Conservation (phyloP, 2,329 filamentous ascomycete species). For the Magnaporthales sp. region DNA sequence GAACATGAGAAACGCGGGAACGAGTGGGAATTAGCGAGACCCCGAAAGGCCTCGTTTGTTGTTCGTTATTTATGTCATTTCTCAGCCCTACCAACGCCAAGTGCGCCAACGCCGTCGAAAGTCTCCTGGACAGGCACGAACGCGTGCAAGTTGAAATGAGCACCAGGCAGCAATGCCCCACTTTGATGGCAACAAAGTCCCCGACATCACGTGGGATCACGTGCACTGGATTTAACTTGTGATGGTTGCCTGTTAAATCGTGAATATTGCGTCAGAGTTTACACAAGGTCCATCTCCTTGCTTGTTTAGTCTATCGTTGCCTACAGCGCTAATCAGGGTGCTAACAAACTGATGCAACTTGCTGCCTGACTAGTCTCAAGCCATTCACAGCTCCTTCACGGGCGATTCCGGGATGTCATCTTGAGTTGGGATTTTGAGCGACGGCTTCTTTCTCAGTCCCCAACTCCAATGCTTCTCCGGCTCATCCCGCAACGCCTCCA, state of each 20-base stretch:
- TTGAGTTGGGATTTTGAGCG: background rate
- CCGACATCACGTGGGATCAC: background rate
- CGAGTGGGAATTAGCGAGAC: background rate
- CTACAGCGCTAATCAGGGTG: background rate
- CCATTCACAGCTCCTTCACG: background rate
- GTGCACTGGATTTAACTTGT: background rate
- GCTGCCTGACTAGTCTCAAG: background rate
- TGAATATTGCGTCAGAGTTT: background rate
- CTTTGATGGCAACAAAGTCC: background rate
- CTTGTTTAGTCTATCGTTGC: background rate
- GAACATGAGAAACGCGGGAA: background rate
- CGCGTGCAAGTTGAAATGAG: background rate
- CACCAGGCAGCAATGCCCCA: background rate
- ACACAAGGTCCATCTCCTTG: background rate
- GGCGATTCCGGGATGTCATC: background rate
- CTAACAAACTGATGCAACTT: background rate
- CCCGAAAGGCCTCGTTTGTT: background rate
- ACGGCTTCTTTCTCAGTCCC: slow-evolving; percentile 7
- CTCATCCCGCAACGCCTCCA: slow-evolving; percentile 22
- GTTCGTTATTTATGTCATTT: background rate
- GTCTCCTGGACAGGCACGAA: background rate
- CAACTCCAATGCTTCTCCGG: slow-evolving; percentile 25
- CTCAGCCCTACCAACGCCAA: background rate
- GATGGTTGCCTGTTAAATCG: background rate
- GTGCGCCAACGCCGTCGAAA: background rate